phyloP scores from a whole-genome alignment of 2,329 filamentous ascomycete species.

The Ustulina deusta region DNA sequence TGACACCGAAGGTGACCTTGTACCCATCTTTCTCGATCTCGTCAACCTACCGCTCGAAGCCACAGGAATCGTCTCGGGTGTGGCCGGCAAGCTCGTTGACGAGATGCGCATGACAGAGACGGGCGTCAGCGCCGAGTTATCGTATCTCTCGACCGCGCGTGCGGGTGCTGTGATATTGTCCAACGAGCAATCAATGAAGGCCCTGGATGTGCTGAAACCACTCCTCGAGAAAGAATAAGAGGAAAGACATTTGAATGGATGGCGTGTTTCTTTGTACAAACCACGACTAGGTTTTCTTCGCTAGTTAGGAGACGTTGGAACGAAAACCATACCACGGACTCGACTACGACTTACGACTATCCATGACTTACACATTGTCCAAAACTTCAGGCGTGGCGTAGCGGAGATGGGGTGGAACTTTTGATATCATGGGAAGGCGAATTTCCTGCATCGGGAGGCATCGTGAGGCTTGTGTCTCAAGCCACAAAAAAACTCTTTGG shows the following conservation, averaged over 20 bases:
- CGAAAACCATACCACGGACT: conserved; percentile 10
- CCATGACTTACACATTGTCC: conserved; percentile 15
- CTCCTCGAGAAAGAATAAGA: conserved; percentile 56
- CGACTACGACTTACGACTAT: conserved; percentile 33
- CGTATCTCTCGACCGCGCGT: conserved; percentile 88
- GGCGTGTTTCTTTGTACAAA: conserved; percentile 31
- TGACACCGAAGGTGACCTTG: conserved; percentile 75
- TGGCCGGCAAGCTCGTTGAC: conserved; percentile 84
- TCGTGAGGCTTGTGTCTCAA: conserved; percentile 18
- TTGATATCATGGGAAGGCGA: conserved; percentile 14
- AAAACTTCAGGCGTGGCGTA: conserved; percentile 18
- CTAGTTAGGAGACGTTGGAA: neutral
- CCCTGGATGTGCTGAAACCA: conserved; percentile 75
- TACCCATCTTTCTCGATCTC: conserved; percentile 91
- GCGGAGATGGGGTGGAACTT: conserved; percentile 14
- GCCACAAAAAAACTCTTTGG: conserved; percentile 12
- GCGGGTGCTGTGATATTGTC: conserved; percentile 91
- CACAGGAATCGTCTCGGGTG: conserved; percentile 94
- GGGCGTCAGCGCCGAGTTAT: conserved; percentile 75
- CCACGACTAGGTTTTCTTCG: neutral
- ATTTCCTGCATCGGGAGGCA: conserved; percentile 16
- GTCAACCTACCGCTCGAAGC: conserved; percentile 84
- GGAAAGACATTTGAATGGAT: conserved; percentile 5
- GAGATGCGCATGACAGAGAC: conserved; percentile 68
- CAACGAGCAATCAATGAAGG: conserved; percentile 77